Evolutionary conservation across 75 land plant species (phyloP).

Genomic region (Pinus albicaulis): DNA sequence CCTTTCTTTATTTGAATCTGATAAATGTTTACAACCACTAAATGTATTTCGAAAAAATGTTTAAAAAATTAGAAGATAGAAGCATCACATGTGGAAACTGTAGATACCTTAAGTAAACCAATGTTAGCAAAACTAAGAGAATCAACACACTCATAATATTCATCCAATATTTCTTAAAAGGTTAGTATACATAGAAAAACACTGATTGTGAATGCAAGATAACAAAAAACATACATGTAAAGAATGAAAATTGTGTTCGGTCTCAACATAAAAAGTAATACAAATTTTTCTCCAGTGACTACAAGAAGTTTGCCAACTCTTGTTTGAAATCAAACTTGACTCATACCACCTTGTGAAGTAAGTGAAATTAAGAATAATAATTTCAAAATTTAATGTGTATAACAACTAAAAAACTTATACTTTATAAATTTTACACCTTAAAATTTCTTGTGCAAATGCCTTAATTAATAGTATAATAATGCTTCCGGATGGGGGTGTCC

Average conservation of each 20-base stretch:
- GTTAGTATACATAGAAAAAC: not conserved
- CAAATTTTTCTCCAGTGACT: slow-evolving; percentile 55
- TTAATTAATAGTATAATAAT: too few relatives aligned
- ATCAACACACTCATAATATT: not conserved
- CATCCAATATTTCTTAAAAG: not conserved
- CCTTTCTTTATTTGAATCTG: too few relatives aligned
- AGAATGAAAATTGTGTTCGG: too few relatives aligned
- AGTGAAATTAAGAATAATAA: not conserved
- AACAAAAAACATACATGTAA: too few relatives aligned
- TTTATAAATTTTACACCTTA: too few relatives aligned
- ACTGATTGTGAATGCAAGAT: too few relatives aligned
- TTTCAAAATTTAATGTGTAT: not conserved
- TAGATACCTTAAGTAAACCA: too few relatives aligned
- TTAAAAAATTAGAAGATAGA: not conserved
- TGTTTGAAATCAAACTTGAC: slow-evolving; percentile 69
- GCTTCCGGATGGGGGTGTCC: too few relatives aligned
- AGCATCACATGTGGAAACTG: not conserved
- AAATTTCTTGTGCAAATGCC: too few relatives aligned
- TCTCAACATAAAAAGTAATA: slow-evolving; percentile 70
- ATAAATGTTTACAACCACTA: not conserved
- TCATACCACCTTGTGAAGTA: too few relatives aligned
- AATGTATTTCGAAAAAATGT: not conserved
- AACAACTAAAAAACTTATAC: too few relatives aligned
- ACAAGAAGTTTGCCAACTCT: slow-evolving; percentile 50
- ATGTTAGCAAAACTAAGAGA: not conserved